These are phyloP conservation scores for Collybiopsis confluens DNA, from an alignment of 768 basidiomycete species.

Conservation along the genomic window DNA sequence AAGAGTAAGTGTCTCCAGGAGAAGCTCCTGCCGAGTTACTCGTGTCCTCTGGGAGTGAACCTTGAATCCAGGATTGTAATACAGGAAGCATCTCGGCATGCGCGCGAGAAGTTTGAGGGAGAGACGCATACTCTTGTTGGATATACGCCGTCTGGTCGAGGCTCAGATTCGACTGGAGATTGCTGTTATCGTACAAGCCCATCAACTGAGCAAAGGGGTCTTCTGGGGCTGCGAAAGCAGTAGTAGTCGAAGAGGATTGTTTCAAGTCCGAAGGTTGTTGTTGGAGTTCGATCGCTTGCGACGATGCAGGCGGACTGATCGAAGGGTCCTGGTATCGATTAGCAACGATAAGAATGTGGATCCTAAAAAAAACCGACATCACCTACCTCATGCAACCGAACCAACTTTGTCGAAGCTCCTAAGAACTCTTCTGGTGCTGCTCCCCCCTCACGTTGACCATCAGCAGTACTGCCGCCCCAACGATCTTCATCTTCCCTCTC, in stretches of 20 bases:
- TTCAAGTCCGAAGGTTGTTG: background rate
- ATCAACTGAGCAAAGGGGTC: constrained; percentile 6
- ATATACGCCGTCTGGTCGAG: background rate
- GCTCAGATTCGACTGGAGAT: background rate
- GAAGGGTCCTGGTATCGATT: background rate
- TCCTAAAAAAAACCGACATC: background rate
- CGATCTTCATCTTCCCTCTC: background rate
- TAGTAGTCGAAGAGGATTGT: background rate
- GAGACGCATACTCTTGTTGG: background rate
- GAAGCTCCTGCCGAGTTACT: background rate
- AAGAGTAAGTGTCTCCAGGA: background rate
- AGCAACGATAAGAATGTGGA: background rate
- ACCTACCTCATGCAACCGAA: constrained; percentile 10
- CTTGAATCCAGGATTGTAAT: background rate
- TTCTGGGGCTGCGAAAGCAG: no score
- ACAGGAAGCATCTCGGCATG: no score
- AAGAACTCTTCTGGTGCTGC: constrained; percentile 18
- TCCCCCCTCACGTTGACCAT: no score
- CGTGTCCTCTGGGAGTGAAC: background rate
- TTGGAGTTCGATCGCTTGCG: no score
- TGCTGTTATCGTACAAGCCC: background rate
- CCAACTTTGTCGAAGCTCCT: constrained; percentile 18
- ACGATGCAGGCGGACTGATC: background rate
- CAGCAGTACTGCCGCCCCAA: no score
- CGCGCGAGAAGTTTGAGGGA: background rate